Base-by-base conservation (phyloP, 2,329 filamentous ascomycete genomes). In the Tolypocladium pustulatum region DNA sequence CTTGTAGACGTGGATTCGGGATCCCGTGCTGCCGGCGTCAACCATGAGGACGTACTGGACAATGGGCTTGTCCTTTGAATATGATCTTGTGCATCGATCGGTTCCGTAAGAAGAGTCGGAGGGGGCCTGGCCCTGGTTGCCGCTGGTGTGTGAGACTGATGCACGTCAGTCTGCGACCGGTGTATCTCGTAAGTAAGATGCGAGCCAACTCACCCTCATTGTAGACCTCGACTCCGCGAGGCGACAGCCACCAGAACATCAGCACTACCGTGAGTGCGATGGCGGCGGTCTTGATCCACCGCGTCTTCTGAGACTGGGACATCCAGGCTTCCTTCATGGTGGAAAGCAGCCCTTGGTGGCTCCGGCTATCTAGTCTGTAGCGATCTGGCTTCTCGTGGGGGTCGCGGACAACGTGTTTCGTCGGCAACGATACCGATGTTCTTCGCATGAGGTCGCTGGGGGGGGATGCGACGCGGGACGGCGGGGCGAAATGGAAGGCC, bases 11-110 rank as follows among this genome's bases (percentile, higher is more conserved):
- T 99, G 95, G 71, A 99, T 97, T 67, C 94, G 89, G 61, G 94
- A 97, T 61, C 94, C 94, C 58, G 94, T 97, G 79, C 92, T 97
- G 67, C 94, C 94, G 54, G 94, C 94, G 75, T 99, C 94, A 69
- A 99, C 90, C 94, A 99, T 99, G 69, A 97, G 83, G 61, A 94
- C 95, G 77, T 97, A 99, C 72, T 99, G 94, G 62, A 97, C 87
- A 65, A 99, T 84, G 55, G 94, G 93, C 78, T 97, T 97, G 64
- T 91, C 88, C 68, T 89, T 86, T 67, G 91, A 90, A 76, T 83
- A 87, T 49, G 94, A 91, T 71, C 87, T 90, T 60, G 86, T 85
- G 81, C 94, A 99, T 76, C 84, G 88, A 51, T 83, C 80, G 63
- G 89, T 86, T 65, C 83, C 83, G 67, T 86, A 81, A 10, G 85